Conservation (phyloP, 2,329 filamentous ascomycete species). For the Coniosporium tulheliwenetii region DNA sequence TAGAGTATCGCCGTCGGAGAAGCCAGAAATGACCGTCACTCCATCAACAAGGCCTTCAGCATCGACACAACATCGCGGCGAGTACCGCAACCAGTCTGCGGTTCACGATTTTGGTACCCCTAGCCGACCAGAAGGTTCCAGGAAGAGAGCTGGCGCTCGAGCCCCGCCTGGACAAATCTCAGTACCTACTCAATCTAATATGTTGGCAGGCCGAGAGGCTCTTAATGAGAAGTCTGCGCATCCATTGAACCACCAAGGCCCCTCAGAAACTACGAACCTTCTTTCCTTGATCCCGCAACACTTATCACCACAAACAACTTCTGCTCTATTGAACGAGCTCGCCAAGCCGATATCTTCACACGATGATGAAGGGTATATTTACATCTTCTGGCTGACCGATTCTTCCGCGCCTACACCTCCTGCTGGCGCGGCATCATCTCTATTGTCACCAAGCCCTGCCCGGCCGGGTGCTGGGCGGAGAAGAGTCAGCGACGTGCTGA, state of each 20-base stretch:
- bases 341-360: slow-evolving; percentile 55
- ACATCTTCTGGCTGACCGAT: slow-evolving; percentile 94
- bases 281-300: slow-evolving; percentile 54
- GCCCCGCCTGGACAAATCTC: neutral
- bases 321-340: slow-evolving; percentile 60
- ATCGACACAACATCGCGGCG: neutral
- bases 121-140: neutral
- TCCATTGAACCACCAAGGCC: slow-evolving; percentile 1
- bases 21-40: slow-evolving; percentile 1
- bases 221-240: neutral
- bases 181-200: neutral
- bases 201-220: neutral
- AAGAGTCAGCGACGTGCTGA: slow-evolving; percentile 15
- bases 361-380: slow-evolving; percentile 85
- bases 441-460: slow-evolving; percentile 12
- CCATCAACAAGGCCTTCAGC: too few species aligned
- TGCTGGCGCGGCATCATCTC: slow-evolving; percentile 24
- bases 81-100: neutral
- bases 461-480: slow-evolving; percentile 7
- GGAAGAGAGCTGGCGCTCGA: neutral
- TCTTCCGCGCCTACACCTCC: slow-evolving; percentile 39
- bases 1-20: slow-evolving; percentile 7
- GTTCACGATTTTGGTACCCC: too few species aligned
- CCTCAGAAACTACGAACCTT: slow-evolving; percentile 28
- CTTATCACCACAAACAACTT: slow-evolving; percentile 51